phyloP scores from a whole-genome alignment of 495 filamentous ascomycete species.

The Mycothermus thermophilus region DNA sequence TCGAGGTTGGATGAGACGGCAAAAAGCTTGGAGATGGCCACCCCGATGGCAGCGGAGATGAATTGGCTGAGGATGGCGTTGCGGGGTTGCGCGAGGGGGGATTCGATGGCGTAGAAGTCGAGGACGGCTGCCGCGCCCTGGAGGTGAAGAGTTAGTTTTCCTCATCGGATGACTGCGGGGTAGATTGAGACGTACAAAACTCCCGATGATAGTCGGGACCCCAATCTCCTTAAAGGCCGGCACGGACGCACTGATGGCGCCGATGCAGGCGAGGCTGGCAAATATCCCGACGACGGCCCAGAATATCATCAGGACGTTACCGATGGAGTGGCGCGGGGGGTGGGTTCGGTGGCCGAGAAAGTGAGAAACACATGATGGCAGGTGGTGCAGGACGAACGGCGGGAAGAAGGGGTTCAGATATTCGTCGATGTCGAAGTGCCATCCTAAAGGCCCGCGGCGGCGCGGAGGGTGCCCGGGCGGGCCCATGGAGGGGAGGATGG shows the following conservation, averaged over 20 bases:
- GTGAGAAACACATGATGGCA: slow-evolving; percentile 35
- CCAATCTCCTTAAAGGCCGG: slow-evolving; percentile 21
- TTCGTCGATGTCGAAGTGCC: slow-evolving; percentile 52
- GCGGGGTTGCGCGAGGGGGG: slow-evolving; percentile 72
- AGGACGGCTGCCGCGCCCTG: slow-evolving; percentile 70
- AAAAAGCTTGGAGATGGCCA: slow-evolving; percentile 57
- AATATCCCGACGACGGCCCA: slow-evolving; percentile 45
- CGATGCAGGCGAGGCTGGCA: slow-evolving; percentile 32
- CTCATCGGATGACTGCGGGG: too few relatives aligned
- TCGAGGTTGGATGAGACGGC: slow-evolving; percentile 40
- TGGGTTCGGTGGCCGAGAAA: slow-evolving; percentile 38
- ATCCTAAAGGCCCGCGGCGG: slow-evolving; percentile 10
- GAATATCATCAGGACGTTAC: slow-evolving; percentile 36
- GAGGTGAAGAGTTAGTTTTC: not conserved
- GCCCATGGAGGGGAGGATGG: too few relatives aligned
- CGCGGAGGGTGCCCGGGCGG: too few relatives aligned
- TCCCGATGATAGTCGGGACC: slow-evolving; percentile 37
- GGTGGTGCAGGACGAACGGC: slow-evolving; percentile 26
- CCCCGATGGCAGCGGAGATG: slow-evolving; percentile 51
- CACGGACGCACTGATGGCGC: slow-evolving; percentile 26
- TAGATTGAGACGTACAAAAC: slow-evolving; percentile 28
- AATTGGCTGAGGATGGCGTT: slow-evolving; percentile 61
- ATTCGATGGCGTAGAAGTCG: slow-evolving; percentile 59
- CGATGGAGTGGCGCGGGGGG: slow-evolving; percentile 18
- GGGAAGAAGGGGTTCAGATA: slow-evolving; percentile 51